Conservation (phyloP, 805 yeast genomes). For the Vanderwaltozyma polyspora region DNA sequence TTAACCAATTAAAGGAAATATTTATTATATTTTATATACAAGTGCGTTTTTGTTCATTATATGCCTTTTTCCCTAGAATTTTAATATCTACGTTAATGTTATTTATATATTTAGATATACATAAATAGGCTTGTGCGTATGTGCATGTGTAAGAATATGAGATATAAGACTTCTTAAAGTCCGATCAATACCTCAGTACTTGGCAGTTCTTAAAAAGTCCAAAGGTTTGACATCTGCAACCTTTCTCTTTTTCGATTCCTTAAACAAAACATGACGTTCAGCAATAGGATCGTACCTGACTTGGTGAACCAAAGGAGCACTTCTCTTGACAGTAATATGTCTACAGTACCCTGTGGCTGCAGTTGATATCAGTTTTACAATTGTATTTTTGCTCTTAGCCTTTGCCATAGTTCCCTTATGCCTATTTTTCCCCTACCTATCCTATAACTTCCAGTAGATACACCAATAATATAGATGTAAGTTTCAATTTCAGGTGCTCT, state of each 20-base stretch:
- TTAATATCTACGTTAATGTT: no score
- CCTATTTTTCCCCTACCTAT: not conserved
- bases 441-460: no score
- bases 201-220: conserved; percentile 33
- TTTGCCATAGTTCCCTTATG: conserved; percentile 25
- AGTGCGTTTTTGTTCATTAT: no score
- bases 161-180: no score
- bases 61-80: no score
- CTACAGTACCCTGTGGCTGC: conserved; percentile 86
- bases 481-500: no score
- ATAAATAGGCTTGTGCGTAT: no score
- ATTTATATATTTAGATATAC: no score
- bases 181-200: not conserved
- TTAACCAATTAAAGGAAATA: no score
- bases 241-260: conserved; percentile 81
- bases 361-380: conserved; percentile 75
- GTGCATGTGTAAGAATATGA: no score
- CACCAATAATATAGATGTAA: no score
- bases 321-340: conserved; percentile 71
- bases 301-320: conserved; percentile 66
- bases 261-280: conserved; percentile 82
- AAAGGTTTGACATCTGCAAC: conserved; percentile 42
- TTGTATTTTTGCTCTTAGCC: conserved; percentile 67
- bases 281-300: conserved; percentile 83
- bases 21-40: no score